Base-by-base conservation (phyloP, 1,139 yeast species). In the Petasospora rhodanensis region DNA sequence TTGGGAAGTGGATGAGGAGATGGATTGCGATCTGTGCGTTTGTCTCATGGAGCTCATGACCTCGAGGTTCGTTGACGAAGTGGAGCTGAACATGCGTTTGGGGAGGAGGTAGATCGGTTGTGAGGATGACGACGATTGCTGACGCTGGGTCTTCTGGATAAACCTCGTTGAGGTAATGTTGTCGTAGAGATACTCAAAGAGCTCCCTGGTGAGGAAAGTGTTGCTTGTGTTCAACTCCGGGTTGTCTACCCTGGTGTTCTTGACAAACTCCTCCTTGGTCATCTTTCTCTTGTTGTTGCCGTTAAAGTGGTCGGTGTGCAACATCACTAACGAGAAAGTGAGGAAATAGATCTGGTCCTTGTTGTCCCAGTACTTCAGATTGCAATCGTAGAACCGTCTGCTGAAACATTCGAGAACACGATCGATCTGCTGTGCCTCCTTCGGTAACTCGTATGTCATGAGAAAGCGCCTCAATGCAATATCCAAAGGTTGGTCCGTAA, bases 361-460 rank as follows among this genome's bases (percentile, higher is more conserved):
- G 34, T 59, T 56, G 9, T 45, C 45, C 66, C 66, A 61, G 3
- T 45, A 40, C 4, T 29, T 22, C 4, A 15, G 5, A 24, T 51
- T 51, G 23, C 45, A 45, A 1, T 35, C 28, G 49, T 66, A 59
- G 42, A 63, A 79, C 14, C 69, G 62, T 19, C 52, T 52, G 7
- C 80, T 69, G 55, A 79, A 78, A 18, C 68, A 66, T 33, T 69
- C 71, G 28, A 80, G 55, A 4, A 77, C 66, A 29, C 85, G 62
- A 47, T 80, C 87, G 35, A 79, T 79, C 49, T 80, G 86, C 51
- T 79, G 87, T 0, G 84, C 63, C 51, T 80, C 89, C 41, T 64
- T 68, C 0, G 89, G 87, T 17, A 80, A 56, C 34, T 72, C 72
- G 31, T 74, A 66, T 31, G 66, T 58, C 60, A 76, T 64, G 26